A percentile compares a stretch with the other conserved stretches of the same genome.
Conservation (phyloP, 305 asterid species). For the Fraxinus sp. region DNA sequence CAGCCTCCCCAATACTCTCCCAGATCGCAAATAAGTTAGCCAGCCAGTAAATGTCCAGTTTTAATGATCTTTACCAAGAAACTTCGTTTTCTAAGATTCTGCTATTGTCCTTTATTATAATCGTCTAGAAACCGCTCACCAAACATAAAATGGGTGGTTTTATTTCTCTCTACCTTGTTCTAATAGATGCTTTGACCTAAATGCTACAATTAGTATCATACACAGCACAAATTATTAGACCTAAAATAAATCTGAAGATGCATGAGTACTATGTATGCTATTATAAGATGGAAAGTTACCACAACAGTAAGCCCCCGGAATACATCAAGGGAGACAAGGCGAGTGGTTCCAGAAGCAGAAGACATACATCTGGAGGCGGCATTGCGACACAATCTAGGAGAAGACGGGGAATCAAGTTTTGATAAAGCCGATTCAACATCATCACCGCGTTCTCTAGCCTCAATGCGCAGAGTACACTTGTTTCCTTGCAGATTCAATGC, state of each 20-base stretch:
- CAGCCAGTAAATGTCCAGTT: not conserved
- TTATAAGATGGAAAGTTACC: conserved; percentile 31
- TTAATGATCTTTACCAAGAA: conserved; percentile 3
- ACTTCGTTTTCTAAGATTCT: not conserved
- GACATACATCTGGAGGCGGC: conserved; percentile 10
- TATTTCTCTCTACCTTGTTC: not conserved
- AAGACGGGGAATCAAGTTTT: conserved; percentile 26
- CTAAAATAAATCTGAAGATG: not conserved
- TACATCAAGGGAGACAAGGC: conserved; percentile 62
- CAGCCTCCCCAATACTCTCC: not conserved
- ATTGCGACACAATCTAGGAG: conserved; percentile 16
- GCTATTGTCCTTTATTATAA: not conserved
- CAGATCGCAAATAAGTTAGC: not conserved
- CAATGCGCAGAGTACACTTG: not conserved
- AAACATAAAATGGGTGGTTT: not conserved
- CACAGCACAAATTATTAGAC: not conserved
- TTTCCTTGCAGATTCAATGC: conserved; percentile 23
- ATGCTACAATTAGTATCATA: not conserved
- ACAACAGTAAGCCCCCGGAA: conserved; percentile 65
- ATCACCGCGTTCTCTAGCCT: not conserved
- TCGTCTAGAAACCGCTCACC: not conserved
- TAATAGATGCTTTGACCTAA: not conserved
- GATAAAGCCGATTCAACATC: conserved; percentile 32
- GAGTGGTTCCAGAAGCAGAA: conserved; percentile 24
- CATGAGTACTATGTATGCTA: not conserved